Percentiles rank a stretch among this genome's conserved stretches.
Conservation (phyloP, 1,284 basidiomycete genomes). For the Irpex sp. region DNA sequence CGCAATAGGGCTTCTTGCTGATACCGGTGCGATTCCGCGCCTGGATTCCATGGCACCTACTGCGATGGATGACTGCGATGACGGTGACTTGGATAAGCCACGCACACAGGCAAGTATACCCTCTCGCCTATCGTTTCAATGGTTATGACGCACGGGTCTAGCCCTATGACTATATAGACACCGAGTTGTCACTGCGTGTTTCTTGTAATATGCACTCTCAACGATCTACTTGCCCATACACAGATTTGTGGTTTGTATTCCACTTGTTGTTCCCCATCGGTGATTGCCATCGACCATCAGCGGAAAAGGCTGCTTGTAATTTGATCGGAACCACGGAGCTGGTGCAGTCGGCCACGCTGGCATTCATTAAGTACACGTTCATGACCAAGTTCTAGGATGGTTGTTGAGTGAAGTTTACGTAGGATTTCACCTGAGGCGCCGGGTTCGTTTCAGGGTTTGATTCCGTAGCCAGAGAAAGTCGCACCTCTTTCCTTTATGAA, state of each 20-base stretch:
- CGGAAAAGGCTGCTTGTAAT: not conserved
- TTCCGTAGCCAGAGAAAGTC: too few relatives aligned
- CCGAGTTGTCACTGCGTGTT: not conserved
- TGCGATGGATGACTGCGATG: constrained; percentile 76
- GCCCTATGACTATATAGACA: not conserved
- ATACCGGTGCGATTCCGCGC: constrained; percentile 25
- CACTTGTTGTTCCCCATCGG: not conserved
- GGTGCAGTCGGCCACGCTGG: not conserved
- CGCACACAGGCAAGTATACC: constrained; percentile 9
- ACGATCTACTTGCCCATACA: constrained; percentile 1
- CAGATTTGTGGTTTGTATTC: not conserved
- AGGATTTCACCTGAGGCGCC: not conserved
- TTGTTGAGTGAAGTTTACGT: not conserved
- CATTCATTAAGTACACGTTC: not conserved
- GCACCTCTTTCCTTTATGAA: too few relatives aligned
- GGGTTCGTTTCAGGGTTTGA: not conserved
- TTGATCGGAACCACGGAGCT: not conserved
- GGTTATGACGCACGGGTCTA: not conserved
- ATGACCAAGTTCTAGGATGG: not conserved
- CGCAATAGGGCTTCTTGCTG: constrained; percentile 29
- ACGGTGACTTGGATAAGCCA: constrained; percentile 28
- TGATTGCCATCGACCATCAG: not conserved
- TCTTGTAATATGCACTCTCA: not conserved
- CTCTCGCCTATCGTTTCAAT: constrained; percentile 9
- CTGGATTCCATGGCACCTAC: constrained; percentile 36